phyloP scores from a whole-genome alignment of 139 green algal species.

The Coccomyxa sp. region DNA sequence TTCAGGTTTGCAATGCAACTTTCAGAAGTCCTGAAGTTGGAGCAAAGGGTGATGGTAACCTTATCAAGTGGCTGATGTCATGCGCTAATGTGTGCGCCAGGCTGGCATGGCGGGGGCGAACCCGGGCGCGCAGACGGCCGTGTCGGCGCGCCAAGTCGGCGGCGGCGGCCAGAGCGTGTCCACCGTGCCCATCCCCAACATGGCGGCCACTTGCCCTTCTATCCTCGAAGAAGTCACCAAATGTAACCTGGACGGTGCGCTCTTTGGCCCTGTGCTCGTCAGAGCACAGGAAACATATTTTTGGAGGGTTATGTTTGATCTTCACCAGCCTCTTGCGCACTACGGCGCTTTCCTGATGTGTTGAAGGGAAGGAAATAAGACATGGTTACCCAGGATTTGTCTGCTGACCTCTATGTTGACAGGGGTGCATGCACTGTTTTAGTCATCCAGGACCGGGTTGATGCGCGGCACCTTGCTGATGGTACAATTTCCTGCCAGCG shows the following conservation, averaged over 20 bases:
- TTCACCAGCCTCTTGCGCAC: background rate
- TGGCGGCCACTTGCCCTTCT: background rate
- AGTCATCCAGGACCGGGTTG: too few relatives aligned
- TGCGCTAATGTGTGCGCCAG: background rate
- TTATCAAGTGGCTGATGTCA: background rate
- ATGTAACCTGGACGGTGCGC: constrained; percentile 2
- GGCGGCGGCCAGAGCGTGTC: background rate
- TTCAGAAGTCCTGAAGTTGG: background rate
- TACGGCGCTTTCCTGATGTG: background rate
- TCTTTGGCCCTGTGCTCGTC: background rate
- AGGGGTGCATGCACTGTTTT: background rate
- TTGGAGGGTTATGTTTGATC: too few relatives aligned
- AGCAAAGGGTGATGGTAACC: background rate
- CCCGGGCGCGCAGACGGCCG: too few relatives aligned
- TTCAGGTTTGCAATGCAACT: background rate
- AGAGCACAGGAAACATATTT: too few relatives aligned
- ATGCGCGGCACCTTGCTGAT: too few relatives aligned
- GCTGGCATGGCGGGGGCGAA: background rate
- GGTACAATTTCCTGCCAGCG: too few relatives aligned
- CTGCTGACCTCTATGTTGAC: background rate
- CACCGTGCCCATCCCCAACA: background rate
- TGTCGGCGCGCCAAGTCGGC: background rate
- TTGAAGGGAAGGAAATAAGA: too few relatives aligned
- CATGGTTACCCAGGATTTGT: background rate
- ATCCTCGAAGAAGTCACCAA: constrained; percentile 5